Percentiles rank a stretch among this genome's conserved stretches.
phyloP scores from a whole-genome alignment of 1,139 yeast genomes.

The Nakaseomyces bracarensis region DNA sequence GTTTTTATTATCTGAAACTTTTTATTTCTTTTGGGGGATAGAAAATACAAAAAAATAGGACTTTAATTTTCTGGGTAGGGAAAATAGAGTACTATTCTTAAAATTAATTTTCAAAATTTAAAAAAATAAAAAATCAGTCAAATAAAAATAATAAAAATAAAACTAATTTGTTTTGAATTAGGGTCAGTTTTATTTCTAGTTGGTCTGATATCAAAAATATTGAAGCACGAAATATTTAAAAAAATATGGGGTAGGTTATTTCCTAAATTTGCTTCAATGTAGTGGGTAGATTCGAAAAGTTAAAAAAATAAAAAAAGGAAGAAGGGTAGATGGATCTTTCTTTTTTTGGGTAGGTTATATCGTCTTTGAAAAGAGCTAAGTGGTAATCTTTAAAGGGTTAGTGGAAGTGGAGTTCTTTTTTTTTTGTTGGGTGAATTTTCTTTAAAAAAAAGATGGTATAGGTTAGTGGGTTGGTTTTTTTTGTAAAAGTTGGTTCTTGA shows the following conservation, averaged over 20 bases:
- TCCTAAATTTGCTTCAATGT: background rate
- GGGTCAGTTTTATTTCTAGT: too few species aligned
- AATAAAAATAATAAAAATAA: background rate
- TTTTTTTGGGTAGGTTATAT: slow-evolving; percentile 4
- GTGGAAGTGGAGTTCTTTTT: slow-evolving; percentile 4
- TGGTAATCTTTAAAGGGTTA: slow-evolving; percentile 6
- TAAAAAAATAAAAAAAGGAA: slow-evolving; percentile 4
- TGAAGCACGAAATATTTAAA: too few species aligned
- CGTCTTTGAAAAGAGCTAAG: slow-evolving; percentile 6
- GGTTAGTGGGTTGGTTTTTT: background rate
- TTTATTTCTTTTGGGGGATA: too few species aligned
- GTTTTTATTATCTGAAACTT: too few species aligned
- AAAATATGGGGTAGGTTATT: background rate
- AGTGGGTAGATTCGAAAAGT: slow-evolving; percentile 4
- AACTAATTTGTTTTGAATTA: background rate
- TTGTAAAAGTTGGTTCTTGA: background rate
- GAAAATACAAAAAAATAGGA: too few species aligned
- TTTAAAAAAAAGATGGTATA: background rate
- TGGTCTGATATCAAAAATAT: background rate
- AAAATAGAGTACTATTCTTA: background rate
- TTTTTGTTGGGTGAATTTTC: too few species aligned
- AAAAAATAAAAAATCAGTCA: too few species aligned
- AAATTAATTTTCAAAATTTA: too few species aligned
- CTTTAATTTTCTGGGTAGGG: background rate
- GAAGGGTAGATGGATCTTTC: background rate